A percentile compares a stretch with the other conserved stretches of the same genome.
phyloP scores from a whole-genome alignment of 495 filamentous ascomycete genomes.

The Penicillium silybi region DNA sequence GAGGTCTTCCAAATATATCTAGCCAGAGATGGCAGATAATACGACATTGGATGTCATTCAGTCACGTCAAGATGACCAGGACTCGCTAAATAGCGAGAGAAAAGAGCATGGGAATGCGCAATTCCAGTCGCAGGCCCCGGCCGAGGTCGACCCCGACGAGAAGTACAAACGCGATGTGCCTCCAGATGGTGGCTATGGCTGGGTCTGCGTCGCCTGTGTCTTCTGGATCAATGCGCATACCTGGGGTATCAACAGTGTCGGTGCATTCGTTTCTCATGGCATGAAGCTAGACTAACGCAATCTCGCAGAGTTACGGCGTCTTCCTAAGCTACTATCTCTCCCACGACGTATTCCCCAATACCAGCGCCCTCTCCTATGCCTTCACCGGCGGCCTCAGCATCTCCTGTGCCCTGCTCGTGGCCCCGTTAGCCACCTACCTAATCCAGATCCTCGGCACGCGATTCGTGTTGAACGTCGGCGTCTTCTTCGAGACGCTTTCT shows the following conservation, averaged over 20 bases:
- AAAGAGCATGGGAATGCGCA: constrained; percentile 4
- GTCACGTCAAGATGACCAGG: constrained; percentile 25
- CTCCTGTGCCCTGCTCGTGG: constrained; percentile 58
- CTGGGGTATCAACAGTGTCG: constrained; percentile 52
- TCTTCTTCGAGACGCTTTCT: constrained; percentile 55
- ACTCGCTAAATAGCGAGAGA: constrained; percentile 8
- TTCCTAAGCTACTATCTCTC: constrained; percentile 70
- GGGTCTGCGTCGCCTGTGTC: constrained; percentile 48
- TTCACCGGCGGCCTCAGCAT: constrained; percentile 72
- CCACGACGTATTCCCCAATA: constrained; percentile 52
- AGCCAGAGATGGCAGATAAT: constrained; percentile 32
- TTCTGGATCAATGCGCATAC: constrained; percentile 55
- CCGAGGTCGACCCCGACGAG: constrained; percentile 17
- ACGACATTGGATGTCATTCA: constrained; percentile 33
- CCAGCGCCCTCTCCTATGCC: constrained; percentile 59
- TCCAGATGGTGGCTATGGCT: constrained; percentile 54
- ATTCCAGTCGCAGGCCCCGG: constrained; percentile 8
- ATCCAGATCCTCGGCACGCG: constrained; percentile 53
- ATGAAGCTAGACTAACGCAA: not conserved
- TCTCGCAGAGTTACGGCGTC: constrained; percentile 54
- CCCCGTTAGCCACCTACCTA: constrained; percentile 60
- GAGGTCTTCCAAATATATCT: not conserved
- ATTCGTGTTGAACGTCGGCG: constrained; percentile 55
- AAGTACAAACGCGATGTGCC: constrained; percentile 38
- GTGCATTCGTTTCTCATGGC: constrained; percentile 11